Evolutionary conservation across 2,329 filamentous ascomycete species (phyloP).

Genomic region (Penicillium carneum): DNA sequence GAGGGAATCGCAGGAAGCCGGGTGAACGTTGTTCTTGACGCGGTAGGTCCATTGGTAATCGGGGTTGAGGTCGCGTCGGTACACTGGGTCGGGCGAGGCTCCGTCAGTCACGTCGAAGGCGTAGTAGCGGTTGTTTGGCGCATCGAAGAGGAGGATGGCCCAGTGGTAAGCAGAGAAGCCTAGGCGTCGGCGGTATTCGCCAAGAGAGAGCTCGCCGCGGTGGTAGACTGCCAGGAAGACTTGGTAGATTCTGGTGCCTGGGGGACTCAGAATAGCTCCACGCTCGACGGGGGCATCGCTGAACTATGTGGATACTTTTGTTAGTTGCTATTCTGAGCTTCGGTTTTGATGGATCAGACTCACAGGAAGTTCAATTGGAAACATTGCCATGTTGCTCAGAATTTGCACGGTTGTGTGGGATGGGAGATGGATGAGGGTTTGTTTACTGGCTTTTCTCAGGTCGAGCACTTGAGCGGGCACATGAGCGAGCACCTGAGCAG

Average conservation of each 20-base stretch:
- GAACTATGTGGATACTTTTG: slow-evolving; percentile 1
- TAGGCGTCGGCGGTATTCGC: slow-evolving; percentile 6
- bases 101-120: slow-evolving; percentile 19
- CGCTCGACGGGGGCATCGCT: not conserved
- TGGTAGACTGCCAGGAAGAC: slow-evolving; percentile 14
- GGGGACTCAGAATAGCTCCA: no score
- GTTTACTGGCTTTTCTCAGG: slow-evolving; percentile 4
- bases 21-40: slow-evolving; percentile 6
- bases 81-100: not conserved
- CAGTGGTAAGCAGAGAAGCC: slow-evolving; percentile 20
- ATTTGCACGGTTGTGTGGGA: not conserved
- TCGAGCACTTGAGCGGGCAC: not conserved
- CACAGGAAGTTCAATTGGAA: not conserved
- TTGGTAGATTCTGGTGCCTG: not conserved
- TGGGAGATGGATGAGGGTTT: not conserved
- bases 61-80: slow-evolving; percentile 5
- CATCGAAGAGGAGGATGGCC: slow-evolving; percentile 7
- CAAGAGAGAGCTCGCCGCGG: slow-evolving; percentile 14
- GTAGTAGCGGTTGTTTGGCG: not conserved
- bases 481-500: not conserved
- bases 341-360: not conserved
- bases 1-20: slow-evolving; percentile 4
- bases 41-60: slow-evolving; percentile 17
- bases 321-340: not conserved
- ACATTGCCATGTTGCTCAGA: not conserved